Conservation (phyloP, 768 basidiomycete genomes). For the Coprinopsis marcescibilis region DNA sequence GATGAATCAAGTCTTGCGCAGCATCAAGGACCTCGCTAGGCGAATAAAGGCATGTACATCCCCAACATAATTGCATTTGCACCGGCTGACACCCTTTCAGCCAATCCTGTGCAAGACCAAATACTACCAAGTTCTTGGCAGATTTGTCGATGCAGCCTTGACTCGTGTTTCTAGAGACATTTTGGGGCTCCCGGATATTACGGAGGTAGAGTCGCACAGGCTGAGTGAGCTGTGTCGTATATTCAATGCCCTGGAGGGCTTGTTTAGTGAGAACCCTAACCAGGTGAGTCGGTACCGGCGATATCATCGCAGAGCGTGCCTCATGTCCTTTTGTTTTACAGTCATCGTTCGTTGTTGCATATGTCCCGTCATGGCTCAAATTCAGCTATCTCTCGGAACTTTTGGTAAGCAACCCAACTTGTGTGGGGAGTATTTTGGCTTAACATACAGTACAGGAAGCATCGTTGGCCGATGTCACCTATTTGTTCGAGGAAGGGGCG, state of each 20-base stretch:
- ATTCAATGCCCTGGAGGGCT: slow-evolving; percentile 69
- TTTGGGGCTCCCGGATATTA: slow-evolving; percentile 76
- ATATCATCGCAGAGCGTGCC: background rate
- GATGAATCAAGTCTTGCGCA: slow-evolving; percentile 54
- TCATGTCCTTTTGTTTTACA: slow-evolving; percentile 19
- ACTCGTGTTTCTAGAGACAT: slow-evolving; percentile 66
- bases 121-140: slow-evolving; percentile 68
- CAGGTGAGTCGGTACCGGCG: slow-evolving; percentile 36
- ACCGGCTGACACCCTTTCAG: slow-evolving; percentile 30
- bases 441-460: slow-evolving; percentile 61
- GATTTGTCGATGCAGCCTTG: slow-evolving; percentile 62
- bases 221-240: slow-evolving; percentile 80
- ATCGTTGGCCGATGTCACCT: slow-evolving; percentile 85
- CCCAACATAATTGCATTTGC: background rate
- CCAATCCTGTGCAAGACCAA: slow-evolving; percentile 61
- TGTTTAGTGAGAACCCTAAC: slow-evolving; percentile 65
- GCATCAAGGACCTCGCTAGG: slow-evolving; percentile 58
- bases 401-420: slow-evolving; percentile 40
- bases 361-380: slow-evolving; percentile 92
- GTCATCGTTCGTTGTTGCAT: slow-evolving; percentile 73
- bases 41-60: slow-evolving; percentile 58
- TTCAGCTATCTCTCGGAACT: slow-evolving; percentile 92
- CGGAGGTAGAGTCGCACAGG: slow-evolving; percentile 79
- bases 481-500: slow-evolving; percentile 86
- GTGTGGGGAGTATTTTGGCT: background rate